Percentiles rank a stretch among this genome's conserved stretches.
phyloP scores from a whole-genome alignment of 306 rosid species.

The Vicia villosa region DNA sequence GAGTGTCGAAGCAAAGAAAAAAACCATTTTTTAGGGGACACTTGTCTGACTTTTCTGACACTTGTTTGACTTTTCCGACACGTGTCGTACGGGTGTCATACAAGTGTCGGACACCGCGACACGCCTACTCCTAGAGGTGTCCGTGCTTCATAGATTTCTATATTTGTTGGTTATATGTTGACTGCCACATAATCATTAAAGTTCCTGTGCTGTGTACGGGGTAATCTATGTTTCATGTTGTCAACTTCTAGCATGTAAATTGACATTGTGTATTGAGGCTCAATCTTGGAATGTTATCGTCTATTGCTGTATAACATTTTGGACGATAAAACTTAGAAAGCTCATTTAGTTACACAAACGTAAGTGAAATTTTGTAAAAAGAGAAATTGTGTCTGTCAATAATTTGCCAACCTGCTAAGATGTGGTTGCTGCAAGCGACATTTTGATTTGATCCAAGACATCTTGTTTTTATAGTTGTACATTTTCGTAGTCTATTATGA shows the following conservation, averaged over 20 bases:
- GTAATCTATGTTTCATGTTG: background rate
- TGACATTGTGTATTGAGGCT: background rate
- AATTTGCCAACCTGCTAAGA: conserved; percentile 5
- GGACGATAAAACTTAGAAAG: conserved; percentile 22
- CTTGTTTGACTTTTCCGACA: too few species aligned
- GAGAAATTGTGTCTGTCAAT: background rate
- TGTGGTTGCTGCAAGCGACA: background rate
- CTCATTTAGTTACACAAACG: conserved; percentile 1
- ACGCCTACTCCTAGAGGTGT: too few species aligned
- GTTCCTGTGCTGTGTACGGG: background rate
- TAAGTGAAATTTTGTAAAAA: background rate
- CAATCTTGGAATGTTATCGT: conserved; percentile 18
- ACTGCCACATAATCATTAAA: background rate
- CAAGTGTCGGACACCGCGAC: too few species aligned
- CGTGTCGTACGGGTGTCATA: too few species aligned
- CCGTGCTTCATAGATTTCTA: too few species aligned
- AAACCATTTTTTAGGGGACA: too few species aligned
- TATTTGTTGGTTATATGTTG: conserved; percentile 23
- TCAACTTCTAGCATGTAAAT: conserved; percentile 4
- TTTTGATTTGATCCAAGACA: conserved; percentile 22
- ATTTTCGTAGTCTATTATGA: conserved; percentile 4
- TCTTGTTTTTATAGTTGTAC: conserved; percentile 23
- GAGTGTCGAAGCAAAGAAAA: too few species aligned
- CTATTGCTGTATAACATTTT: background rate
- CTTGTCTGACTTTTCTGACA: too few species aligned